Percentiles rank a stretch among this genome's conserved stretches.
These are phyloP conservation scores for Ophiostoma novo-ulmi DNA, from an alignment of 2,329 filamentous ascomycete species.

Conservation along the genomic window DNA sequence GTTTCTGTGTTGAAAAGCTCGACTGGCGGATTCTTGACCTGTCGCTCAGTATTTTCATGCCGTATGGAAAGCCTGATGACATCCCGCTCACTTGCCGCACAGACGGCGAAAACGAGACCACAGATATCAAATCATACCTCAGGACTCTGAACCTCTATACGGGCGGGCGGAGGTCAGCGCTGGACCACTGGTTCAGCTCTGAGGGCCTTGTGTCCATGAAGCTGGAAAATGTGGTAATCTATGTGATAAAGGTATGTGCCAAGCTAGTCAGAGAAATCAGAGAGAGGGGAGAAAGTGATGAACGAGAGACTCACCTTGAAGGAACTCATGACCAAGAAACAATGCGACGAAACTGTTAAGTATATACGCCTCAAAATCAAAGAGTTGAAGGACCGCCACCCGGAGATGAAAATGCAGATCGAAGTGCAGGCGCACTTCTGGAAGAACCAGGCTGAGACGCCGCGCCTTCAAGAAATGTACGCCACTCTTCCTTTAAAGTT, in stretches of 20 bases:
- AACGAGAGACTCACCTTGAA: not conserved
- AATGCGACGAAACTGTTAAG: not conserved
- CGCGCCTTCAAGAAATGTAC: not conserved
- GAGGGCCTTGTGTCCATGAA: not conserved
- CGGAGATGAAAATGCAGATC: not conserved
- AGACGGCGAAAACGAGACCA: not conserved
- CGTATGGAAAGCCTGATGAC: not conserved
- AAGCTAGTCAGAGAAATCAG: not conserved
- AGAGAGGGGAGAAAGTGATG: not conserved
- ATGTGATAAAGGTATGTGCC: not conserved
- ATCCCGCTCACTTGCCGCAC: not conserved
- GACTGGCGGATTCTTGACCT: not conserved
- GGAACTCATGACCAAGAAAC: not conserved
- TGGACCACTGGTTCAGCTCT: not conserved
- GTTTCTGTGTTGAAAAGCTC: too few species aligned
- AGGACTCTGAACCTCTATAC: not conserved
- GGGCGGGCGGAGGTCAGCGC: not conserved
- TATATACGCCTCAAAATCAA: not conserved
- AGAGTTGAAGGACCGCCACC: not conserved
- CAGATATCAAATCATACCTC: not conserved
- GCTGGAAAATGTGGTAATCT: not conserved
- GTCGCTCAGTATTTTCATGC: not conserved
- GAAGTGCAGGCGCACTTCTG: not conserved
- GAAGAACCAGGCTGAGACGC: not conserved
- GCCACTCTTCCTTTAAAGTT: not conserved